Conservation (phyloP, 495 filamentous ascomycete genomes). For the Aspergillus incahuasiensis region DNA sequence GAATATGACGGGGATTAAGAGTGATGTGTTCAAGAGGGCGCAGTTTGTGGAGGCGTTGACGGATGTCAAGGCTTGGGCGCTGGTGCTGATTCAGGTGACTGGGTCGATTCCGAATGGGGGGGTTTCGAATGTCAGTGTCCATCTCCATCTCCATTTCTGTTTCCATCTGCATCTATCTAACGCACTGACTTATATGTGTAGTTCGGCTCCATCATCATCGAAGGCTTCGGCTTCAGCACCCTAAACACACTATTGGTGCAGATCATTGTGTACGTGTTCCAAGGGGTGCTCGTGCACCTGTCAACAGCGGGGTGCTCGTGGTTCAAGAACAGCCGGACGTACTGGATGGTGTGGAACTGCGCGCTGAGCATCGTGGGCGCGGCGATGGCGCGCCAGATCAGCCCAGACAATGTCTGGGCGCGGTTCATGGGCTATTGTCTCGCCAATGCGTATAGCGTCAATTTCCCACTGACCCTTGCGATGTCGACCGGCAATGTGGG, state of each 20-base stretch:
- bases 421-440: conserved; percentile 14
- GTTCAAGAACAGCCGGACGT: conserved; percentile 12
- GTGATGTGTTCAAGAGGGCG: conserved; percentile 34
- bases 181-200: background rate
- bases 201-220: conserved; percentile 11
- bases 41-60: conserved; percentile 26
- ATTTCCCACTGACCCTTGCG: conserved; percentile 4
- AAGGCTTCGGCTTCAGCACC: conserved; percentile 13
- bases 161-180: no score
- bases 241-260: conserved; percentile 11
- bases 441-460: conserved; percentile 1
- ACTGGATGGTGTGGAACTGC: conserved; percentile 9
- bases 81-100: conserved; percentile 17
- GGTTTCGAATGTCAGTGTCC: background rate
- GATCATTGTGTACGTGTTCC: background rate
- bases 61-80: conserved; percentile 30
- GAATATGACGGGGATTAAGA: conserved; percentile 53
- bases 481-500: conserved; percentile 22
- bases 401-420: conserved; percentile 1
- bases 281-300: conserved; percentile 5
- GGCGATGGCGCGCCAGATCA: conserved; percentile 4
- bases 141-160: no score
- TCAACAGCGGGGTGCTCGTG: conserved; percentile 9
- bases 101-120: conserved; percentile 1
- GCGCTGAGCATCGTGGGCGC: conserved; percentile 1